A percentile compares a stretch with the other conserved stretches of the same genome.
phyloP scores from a whole-genome alignment of 805 yeast genomes.

The Nakazawaea peltata region DNA sequence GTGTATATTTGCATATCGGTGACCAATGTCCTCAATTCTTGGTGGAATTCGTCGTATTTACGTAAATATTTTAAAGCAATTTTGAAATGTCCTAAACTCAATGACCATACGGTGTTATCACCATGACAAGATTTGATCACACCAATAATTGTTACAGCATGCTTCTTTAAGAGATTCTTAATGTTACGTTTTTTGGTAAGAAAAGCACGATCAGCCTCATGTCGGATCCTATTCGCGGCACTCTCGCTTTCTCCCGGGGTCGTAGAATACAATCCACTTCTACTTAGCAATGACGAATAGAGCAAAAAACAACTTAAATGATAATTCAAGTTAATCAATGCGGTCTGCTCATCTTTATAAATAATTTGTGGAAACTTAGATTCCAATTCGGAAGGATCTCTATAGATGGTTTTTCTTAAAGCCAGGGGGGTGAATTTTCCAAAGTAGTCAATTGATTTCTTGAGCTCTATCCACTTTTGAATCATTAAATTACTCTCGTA shows the following conservation, averaged over 20 bases:
- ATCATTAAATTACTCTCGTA: conserved; percentile 2
- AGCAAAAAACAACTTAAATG: conserved; percentile 9
- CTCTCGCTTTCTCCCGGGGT: conserved; percentile 1
- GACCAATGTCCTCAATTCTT: conserved; percentile 7
- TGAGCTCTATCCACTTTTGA: conserved; percentile 11
- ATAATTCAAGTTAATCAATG: conserved; percentile 8
- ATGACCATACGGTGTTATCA: conserved; percentile 7
- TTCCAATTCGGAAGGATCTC: neutral
- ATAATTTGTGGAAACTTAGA: conserved; percentile 5
- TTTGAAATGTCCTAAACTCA: conserved; percentile 11
- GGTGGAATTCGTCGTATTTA: conserved; percentile 2
- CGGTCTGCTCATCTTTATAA: conserved; percentile 4
- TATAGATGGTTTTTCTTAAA: conserved; percentile 1
- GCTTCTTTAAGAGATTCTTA: conserved; percentile 4
- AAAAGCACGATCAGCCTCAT: conserved; percentile 1
- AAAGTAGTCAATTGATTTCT: conserved; percentile 6
- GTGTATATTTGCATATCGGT: conserved; percentile 6
- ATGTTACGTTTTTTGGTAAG: conserved; percentile 3
- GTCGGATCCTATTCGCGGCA: neutral
- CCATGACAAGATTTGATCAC: conserved; percentile 3
- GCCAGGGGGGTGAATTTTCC: conserved; percentile 6
- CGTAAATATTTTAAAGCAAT: conserved; percentile 2
- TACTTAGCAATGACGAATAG: conserved; percentile 2
- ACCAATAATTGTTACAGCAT: conserved; percentile 5
- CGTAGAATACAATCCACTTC: conserved; percentile 6